Evolutionary conservation across 768 basidiomycete genomes (phyloP).

Genomic region (Pulveroboletus sp.): DNA sequence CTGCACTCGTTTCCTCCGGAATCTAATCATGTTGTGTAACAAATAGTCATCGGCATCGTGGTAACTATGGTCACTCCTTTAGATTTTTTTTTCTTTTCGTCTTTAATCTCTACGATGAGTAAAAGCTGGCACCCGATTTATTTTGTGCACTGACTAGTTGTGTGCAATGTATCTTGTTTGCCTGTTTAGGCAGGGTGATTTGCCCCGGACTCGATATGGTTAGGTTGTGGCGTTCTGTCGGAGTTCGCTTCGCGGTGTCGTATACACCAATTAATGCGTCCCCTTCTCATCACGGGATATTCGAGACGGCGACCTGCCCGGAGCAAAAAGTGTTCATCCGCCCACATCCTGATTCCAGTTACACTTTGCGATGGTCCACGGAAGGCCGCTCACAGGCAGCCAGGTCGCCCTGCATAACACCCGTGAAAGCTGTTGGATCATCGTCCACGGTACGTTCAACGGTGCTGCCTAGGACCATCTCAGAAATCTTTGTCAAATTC

Average conservation of each 20-base stretch:
- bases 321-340: too few species aligned
- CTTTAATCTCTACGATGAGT: conserved; percentile 21
- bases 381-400: conserved; percentile 37
- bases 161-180: not conserved
- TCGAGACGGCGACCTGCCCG: not conserved
- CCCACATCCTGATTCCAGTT: not conserved
- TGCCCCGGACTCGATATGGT: not conserved
- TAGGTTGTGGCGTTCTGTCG: not conserved
- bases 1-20: not conserved
- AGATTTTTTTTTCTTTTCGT: conserved; percentile 7
- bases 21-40: conserved; percentile 17
- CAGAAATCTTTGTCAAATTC: not conserved
- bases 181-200: not conserved
- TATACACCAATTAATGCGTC: not conserved
- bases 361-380: conserved; percentile 9
- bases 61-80: conserved; percentile 19
- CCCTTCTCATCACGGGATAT: not conserved
- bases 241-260: not conserved
- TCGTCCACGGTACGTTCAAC: conserved; percentile 61
- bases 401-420: conserved; percentile 53
- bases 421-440: conserved; percentile 73
- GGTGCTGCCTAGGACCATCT: not conserved
- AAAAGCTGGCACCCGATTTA: conserved; percentile 7
- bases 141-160: not conserved
- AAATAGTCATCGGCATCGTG: conserved; percentile 14